Conservation (phyloP, 495 filamentous ascomycete species). For the Astrothelium subdiscretum region DNA sequence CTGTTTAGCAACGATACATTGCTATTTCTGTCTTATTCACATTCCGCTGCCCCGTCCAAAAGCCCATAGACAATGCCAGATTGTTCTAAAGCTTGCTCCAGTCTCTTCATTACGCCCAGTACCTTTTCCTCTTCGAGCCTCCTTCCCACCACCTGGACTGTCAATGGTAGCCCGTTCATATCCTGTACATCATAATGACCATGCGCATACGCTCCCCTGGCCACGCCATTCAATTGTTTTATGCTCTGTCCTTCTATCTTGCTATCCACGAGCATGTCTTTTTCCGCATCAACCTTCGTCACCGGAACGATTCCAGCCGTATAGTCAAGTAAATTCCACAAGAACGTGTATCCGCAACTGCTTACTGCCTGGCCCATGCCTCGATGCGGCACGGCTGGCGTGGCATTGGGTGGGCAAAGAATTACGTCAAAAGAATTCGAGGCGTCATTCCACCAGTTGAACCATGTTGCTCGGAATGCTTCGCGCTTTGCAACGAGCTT, state of each 20-base stretch:
- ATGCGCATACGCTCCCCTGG: slow-evolving; percentile 71
- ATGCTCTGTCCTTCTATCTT: slow-evolving; percentile 49
- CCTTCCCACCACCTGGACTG: slow-evolving; percentile 73
- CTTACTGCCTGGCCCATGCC: slow-evolving; percentile 80
- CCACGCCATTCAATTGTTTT: slow-evolving; percentile 66
- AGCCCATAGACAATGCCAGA: slow-evolving; percentile 50
- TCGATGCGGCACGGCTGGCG: slow-evolving; percentile 77
- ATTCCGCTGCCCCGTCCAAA: slow-evolving; percentile 32
- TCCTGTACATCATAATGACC: slow-evolving; percentile 56
- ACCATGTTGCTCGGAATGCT: slow-evolving; percentile 62
- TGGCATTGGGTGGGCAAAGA: slow-evolving; percentile 76
- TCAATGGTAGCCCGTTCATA: slow-evolving; percentile 85
- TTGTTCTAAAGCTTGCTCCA: slow-evolving; percentile 62
- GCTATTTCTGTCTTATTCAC: too few species aligned
- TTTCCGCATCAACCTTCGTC: slow-evolving; percentile 61
- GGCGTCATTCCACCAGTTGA: slow-evolving; percentile 66
- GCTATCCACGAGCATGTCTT: slow-evolving; percentile 49
- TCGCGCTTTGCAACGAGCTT: slow-evolving; percentile 66
- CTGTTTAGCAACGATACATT: too few species aligned
- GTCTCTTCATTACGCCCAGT: slow-evolving; percentile 65
- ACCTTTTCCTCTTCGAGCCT: slow-evolving; percentile 90
- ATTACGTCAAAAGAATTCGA: slow-evolving; percentile 50
- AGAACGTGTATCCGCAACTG: slow-evolving; percentile 88
- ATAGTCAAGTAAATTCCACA: slow-evolving; percentile 93
- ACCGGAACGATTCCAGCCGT: slow-evolving; percentile 75